These are phyloP conservation scores for Alternaria alternata DNA, from an alignment of 2,329 filamentous ascomycete species.

Conservation along the genomic window DNA sequence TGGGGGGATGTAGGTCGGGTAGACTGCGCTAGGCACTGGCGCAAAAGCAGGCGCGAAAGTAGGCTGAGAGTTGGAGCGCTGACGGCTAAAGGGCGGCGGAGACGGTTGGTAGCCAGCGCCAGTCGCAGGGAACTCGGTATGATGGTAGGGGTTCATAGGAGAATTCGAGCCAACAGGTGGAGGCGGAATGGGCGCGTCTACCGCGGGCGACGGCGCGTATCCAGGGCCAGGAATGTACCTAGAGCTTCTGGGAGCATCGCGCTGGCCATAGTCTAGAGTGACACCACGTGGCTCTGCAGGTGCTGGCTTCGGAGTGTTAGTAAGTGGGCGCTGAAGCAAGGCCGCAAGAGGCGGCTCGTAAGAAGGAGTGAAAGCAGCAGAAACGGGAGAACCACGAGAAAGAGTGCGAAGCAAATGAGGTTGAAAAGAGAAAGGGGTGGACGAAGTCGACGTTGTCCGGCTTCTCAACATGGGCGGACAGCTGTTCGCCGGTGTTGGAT, in stretches of 20 bases:
- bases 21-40: constrained; percentile 25
- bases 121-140: constrained; percentile 38
- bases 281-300: constrained; percentile 13
- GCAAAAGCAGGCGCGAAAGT: constrained; percentile 27
- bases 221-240: constrained; percentile 44
- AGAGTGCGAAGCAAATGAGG: constrained; percentile 29
- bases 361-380: constrained; percentile 43
- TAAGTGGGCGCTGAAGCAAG: constrained; percentile 38
- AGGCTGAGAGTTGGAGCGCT: constrained; percentile 48
- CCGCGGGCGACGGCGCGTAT: constrained; percentile 43
- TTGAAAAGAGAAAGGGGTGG: constrained; percentile 25
- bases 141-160: constrained; percentile 43
- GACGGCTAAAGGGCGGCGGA: constrained; percentile 47
- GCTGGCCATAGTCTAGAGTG: constrained; percentile 11
- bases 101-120: constrained; percentile 33
- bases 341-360: constrained; percentile 49
- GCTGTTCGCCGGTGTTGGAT: constrained; percentile 29
- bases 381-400: constrained; percentile 41
- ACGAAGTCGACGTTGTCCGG: constrained; percentile 28
- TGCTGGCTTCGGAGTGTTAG: constrained; percentile 46
- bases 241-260: constrained; percentile 29
- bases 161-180: constrained; percentile 33
- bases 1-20: constrained; percentile 27
- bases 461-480: constrained; percentile 34
- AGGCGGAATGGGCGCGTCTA: constrained; percentile 30